Conservation (phyloP, 345 rosid genomes). For the Populus davidiana region DNA sequence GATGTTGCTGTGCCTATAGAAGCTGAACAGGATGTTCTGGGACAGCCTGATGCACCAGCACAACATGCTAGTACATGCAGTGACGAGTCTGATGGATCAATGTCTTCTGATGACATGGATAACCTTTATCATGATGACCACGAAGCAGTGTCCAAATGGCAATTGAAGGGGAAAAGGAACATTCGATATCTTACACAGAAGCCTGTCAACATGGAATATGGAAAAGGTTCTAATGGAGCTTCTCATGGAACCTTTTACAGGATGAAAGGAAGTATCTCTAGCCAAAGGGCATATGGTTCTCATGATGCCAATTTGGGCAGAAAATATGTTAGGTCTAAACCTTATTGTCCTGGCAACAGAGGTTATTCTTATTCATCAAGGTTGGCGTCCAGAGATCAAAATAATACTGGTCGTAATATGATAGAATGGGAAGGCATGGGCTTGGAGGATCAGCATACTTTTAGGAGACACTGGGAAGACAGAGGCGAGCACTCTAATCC, state of each 20-base stretch:
- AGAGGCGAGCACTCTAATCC: conserved; percentile 39
- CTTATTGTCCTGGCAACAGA: conserved; percentile 35
- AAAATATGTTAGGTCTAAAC: conserved; percentile 37
- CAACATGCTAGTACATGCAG: conserved; percentile 68
- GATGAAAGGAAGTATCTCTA: conserved; percentile 36
- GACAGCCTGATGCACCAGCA: conserved; percentile 40
- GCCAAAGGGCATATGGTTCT: conserved; percentile 40
- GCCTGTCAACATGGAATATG: conserved; percentile 37
- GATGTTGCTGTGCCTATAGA: conserved; percentile 35
- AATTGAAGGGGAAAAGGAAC: conserved; percentile 82
- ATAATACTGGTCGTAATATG: conserved; percentile 31
- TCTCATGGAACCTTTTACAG: conserved; percentile 41
- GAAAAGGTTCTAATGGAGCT: conserved; percentile 30
- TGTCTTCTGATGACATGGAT: conserved; percentile 62
- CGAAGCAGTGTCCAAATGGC: conserved; percentile 89
- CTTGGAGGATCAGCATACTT: conserved; percentile 45
- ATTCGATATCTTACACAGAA: conserved; percentile 59
- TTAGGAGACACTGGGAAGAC: conserved; percentile 42
- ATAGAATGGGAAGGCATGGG: conserved; percentile 57
- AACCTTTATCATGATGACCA: conserved; percentile 47
- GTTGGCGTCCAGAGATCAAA: conserved; percentile 38
- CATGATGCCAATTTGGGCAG: conserved; percentile 49
- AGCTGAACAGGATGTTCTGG: conserved; percentile 29
- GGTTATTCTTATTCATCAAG: conserved; percentile 39
- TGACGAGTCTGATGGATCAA: conserved; percentile 69